Evolutionary conservation across 805 yeast species (phyloP), one percentile per base, ranked within the genome.

Genomic region (Wickerhamiella slavikovae): DNA sequence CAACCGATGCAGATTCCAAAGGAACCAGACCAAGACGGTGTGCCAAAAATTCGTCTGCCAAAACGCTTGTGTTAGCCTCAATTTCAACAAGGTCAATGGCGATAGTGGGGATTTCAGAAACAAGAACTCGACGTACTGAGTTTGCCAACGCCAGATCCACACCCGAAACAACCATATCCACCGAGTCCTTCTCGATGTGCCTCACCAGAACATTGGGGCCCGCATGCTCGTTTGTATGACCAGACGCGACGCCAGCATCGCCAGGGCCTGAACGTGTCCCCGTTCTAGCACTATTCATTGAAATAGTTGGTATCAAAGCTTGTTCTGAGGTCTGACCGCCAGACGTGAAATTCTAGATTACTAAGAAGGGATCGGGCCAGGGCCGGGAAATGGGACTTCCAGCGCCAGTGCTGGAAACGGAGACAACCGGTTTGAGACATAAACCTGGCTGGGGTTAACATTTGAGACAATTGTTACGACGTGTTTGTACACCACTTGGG

Each of bases 71-170:
- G 56, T 89, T 89, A 28, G 67, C 70, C 46, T 80, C 92, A 38
- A 89, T 76, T 49, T 89, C 96, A 27, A 89, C 98, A 37, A 85
- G 66, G 47, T 89, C 99, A 34, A 89, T 82, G 30, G 98, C 95
- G n/a, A 89, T 57, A 1, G 98, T 89, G 20, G 98, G 98, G 33
- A 89, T 89, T 53, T 89, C 99, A 2, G 94, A 83, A 36, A 89
- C 60, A 79, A 89, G 83, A 24, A 76, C 70, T 50, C 99, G 64
- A 42, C 99, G 66, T 22, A 89, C 42, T 11, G 96, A 77, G 61
- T 89, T 89, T 13, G 96, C 96, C 45, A 85, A 58, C 41, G 94
- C 68, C 35, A 89, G 54, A 48, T 85, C 95, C 20, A 82, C 83
- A 46, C 82, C 80, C 26, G 78, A 66, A 33, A 89, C 54, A 22